A percentile compares a stretch with the other conserved stretches of the same genome.
Conservation (phyloP, 768 basidiomycete species). For the Auricularia sp. region DNA sequence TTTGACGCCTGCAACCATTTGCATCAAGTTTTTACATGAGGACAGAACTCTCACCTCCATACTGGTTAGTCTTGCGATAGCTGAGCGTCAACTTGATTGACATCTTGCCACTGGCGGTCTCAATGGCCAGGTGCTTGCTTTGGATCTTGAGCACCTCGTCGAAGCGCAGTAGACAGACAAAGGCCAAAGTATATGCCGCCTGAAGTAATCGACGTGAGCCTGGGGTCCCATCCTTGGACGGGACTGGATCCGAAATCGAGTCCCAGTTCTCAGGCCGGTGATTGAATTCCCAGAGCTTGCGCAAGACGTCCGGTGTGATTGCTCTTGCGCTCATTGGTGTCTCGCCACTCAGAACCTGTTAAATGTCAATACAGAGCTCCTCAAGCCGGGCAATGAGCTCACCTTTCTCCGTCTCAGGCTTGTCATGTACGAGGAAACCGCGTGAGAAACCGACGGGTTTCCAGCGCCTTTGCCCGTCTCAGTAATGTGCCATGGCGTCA, state of each 20-base stretch:
- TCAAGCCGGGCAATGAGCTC: neutral
- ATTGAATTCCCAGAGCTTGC: conserved; percentile 20
- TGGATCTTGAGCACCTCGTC: conserved; percentile 29
- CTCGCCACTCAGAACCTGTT: conserved; percentile 17
- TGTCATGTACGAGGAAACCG: conserved; percentile 18
- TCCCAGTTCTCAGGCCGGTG: conserved; percentile 11
- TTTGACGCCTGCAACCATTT: conserved; percentile 18
- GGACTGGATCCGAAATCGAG: neutral
- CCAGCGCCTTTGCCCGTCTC: conserved; percentile 8
- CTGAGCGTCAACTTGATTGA: conserved; percentile 16
- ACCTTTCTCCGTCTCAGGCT: conserved; percentile 17
- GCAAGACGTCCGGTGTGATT: conserved; percentile 19
- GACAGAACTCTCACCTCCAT: conserved; percentile 16
- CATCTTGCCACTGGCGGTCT: neutral
- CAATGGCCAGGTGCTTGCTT: conserved; percentile 16
- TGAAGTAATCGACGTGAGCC: conserved; percentile 19
- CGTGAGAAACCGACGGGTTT: conserved; percentile 16
- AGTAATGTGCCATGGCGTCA: conserved; percentile 9
- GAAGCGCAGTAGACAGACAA: conserved; percentile 25
- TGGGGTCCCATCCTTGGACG: conserved; percentile 2
- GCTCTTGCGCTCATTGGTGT: conserved; percentile 19
- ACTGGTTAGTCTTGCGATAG: conserved; percentile 22
- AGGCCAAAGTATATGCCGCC: conserved; percentile 25
- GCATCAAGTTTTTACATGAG: neutral
- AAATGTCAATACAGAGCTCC: neutral